Percentiles rank a stretch among this genome's conserved stretches.
Evolutionary conservation across 371 early-diverging fungal genomes (phyloP).

Genomic region (Sporodiniella umbellata): DNA sequence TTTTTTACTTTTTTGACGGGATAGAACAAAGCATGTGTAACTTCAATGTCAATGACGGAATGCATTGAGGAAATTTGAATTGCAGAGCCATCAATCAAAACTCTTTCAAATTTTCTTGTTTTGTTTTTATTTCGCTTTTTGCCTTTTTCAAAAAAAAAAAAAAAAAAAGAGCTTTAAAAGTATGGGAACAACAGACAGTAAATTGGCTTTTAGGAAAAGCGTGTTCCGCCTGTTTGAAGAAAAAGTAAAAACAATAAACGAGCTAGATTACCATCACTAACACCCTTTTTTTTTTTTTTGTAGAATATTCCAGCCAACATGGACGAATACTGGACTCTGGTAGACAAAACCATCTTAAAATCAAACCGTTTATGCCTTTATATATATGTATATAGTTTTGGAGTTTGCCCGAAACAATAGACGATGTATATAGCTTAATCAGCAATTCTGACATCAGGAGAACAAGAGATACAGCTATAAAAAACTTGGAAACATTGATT

Average conservation of each 20-base stretch:
- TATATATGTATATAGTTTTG: slow-evolving; percentile 73
- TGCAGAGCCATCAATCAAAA: too few relatives aligned
- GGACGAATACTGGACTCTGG: slow-evolving; percentile 68
- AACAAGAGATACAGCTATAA: slow-evolving; percentile 68
- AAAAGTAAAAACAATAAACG: slow-evolving; percentile 48
- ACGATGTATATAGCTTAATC: slow-evolving; percentile 85
- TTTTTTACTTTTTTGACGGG: too few relatives aligned
- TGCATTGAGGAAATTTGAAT: too few relatives aligned
- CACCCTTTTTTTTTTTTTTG: neutral
- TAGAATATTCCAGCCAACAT: slow-evolving; percentile 64
- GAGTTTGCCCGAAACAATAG: slow-evolving; percentile 75
- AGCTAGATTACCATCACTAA: too few relatives aligned
- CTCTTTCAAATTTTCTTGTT: too few relatives aligned
- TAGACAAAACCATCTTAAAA: slow-evolving; percentile 3
- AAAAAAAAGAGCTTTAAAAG: too few relatives aligned
- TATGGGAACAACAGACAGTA: slow-evolving; percentile 90
- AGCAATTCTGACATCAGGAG: slow-evolving; percentile 79
- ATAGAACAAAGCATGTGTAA: too few relatives aligned
- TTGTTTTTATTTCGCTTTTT: too few relatives aligned
- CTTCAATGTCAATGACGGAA: too few relatives aligned
- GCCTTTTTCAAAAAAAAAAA: neutral
- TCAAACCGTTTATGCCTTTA: neutral
- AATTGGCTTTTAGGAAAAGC: slow-evolving; percentile 83
- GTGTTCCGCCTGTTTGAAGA: slow-evolving; percentile 82
- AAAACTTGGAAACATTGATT: slow-evolving; percentile 71